Conservation (phyloP, 768 basidiomycete species). For the Podaxis mareebaensis region DNA sequence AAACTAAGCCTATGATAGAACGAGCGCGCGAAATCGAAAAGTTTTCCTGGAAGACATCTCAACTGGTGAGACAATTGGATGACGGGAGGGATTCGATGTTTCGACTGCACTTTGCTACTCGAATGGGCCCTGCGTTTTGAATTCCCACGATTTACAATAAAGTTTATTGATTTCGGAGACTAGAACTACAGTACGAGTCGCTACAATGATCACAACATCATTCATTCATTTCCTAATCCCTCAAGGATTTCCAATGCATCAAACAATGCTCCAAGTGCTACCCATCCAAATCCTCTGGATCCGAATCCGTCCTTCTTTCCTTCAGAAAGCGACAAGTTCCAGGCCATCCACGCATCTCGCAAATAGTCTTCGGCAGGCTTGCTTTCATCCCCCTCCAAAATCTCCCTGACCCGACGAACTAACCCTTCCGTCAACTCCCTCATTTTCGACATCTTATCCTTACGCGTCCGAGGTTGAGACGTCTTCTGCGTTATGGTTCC, state of each 20-base stretch:
- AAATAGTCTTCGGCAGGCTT: conserved; percentile 38
- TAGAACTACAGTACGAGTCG: no score
- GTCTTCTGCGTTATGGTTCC: conserved; percentile 67
- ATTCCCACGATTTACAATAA: not conserved
- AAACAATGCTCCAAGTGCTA: conserved; percentile 57
- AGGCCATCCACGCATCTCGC: conserved; percentile 53
- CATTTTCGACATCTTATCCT: conserved; percentile 51
- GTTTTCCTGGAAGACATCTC: not conserved
- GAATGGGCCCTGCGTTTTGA: not conserved
- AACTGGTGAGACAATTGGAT: not conserved
- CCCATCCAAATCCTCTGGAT: conserved; percentile 59
- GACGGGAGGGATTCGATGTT: not conserved
- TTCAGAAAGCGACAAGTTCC: conserved; percentile 40
- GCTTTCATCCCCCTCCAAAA: conserved; percentile 47
- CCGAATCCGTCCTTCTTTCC: conserved; percentile 42
- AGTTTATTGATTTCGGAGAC: no score
- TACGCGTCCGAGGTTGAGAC: conserved; percentile 52
- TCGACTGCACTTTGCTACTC: not conserved
- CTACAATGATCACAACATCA: not conserved
- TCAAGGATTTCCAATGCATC: conserved; percentile 35
- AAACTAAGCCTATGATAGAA: not conserved
- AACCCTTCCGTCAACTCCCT: conserved; percentile 55
- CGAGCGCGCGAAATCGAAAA: not conserved
- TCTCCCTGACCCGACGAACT: conserved; percentile 47
- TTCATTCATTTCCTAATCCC: not conserved